These are phyloP conservation scores for Penicillium sp. DNA, from an alignment of 2,329 filamentous ascomycete species.

Conservation along the genomic window DNA sequence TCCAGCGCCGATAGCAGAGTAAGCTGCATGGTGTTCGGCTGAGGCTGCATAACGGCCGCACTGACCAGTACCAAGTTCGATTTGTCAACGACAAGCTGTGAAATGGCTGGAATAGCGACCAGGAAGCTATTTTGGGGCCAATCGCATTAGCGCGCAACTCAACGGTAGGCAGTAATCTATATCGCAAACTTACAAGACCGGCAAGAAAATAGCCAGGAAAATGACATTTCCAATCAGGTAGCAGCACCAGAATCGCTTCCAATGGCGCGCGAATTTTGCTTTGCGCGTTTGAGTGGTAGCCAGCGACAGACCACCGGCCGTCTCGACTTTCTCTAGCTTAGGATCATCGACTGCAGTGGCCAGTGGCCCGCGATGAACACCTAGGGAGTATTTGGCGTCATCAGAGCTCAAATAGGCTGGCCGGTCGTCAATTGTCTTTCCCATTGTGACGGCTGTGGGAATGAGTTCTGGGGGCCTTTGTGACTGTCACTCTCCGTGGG, in stretches of 20 bases:
- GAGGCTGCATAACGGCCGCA: slow-evolving; percentile 36
- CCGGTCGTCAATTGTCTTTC: slow-evolving; percentile 24
- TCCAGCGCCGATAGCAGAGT: slow-evolving; percentile 37
- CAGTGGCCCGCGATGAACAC: slow-evolving; percentile 32
- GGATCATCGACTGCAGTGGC: slow-evolving; percentile 15
- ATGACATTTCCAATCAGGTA: slow-evolving; percentile 37
- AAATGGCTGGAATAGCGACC: slow-evolving; percentile 42
- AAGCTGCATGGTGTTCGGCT: slow-evolving; percentile 33
- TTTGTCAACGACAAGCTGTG: slow-evolving; percentile 40
- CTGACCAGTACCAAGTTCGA: slow-evolving; percentile 38
- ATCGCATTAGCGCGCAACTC: not conserved
- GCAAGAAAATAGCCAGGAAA: slow-evolving; percentile 41
- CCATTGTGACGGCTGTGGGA: slow-evolving; percentile 19
- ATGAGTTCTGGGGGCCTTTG: not conserved
- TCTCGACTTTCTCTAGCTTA: slow-evolving; percentile 29
- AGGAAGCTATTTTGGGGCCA: slow-evolving; percentile 33
- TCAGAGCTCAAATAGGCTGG: slow-evolving; percentile 27
- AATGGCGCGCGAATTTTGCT: slow-evolving; percentile 35
- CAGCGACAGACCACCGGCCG: slow-evolving; percentile 28
- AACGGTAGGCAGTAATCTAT: not conserved
- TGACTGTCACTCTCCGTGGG: not conserved
- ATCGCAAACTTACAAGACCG: slow-evolving; percentile 36
- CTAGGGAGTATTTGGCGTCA: slow-evolving; percentile 32
- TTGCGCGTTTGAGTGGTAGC: slow-evolving; percentile 25
- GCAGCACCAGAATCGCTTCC: slow-evolving; percentile 41